phyloP scores from a whole-genome alignment of 306 rosid genomes.

The Cicer pinnatifidum region DNA sequence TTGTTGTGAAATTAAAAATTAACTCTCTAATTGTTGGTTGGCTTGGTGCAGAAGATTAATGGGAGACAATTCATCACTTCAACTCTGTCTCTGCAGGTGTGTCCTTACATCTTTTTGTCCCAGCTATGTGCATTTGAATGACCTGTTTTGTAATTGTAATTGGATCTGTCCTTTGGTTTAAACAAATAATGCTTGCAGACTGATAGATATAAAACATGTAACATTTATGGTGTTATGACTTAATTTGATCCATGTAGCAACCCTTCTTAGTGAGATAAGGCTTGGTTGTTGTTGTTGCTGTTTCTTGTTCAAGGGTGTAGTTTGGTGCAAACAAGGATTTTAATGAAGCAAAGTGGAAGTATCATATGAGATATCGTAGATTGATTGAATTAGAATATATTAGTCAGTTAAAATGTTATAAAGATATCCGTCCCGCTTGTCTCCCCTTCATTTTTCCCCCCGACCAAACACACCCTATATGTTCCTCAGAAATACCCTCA shows the following conservation, averaged over 20 bases:
- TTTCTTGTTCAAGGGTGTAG: slow-evolving; percentile 13
- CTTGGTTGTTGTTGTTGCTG: background rate
- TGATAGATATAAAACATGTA: slow-evolving; percentile 2
- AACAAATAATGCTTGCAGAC: background rate
- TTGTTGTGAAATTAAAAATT: slow-evolving; percentile 32
- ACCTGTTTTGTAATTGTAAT: slow-evolving; percentile 10
- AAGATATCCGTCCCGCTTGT: background rate
- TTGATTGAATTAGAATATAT: background rate
- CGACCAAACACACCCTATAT: background rate
- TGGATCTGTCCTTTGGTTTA: background rate
- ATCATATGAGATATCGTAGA: background rate
- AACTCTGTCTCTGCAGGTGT: slow-evolving; percentile 45
- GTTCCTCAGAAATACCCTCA: slow-evolving; percentile 10
- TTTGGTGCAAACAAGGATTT: background rate
- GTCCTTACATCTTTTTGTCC: slow-evolving; percentile 14
- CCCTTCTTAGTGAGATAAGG: no score
- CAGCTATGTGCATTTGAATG: background rate
- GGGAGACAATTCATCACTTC: slow-evolving; percentile 39
- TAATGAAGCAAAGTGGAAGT: background rate
- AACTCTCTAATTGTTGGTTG: slow-evolving; percentile 26
- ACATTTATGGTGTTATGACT: background rate
- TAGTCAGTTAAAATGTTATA: background rate
- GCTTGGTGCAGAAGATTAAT: slow-evolving; percentile 55
- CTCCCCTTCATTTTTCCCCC: background rate
- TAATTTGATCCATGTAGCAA: no score